Evolutionary conservation across 129 eudicot species (phyloP).

Genomic region (Pittosporum tobira): DNA sequence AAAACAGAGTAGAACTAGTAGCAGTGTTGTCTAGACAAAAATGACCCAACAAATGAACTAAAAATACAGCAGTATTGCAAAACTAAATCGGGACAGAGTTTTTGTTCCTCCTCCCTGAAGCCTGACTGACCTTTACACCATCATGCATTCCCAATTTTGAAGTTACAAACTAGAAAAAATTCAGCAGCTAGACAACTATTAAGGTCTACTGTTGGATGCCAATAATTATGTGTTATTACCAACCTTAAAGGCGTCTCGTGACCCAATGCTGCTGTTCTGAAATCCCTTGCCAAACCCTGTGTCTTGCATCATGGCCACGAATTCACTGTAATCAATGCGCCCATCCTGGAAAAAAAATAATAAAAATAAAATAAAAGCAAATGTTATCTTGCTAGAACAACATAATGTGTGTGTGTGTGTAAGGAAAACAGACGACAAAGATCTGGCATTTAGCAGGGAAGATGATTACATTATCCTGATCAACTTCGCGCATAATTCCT

Average conservation of each 20-base stretch:
- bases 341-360: conserved; percentile 54
- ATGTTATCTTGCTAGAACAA: not conserved
- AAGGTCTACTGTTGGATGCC: not conserved
- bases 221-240: conserved; percentile 18
- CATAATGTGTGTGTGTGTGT: not conserved
- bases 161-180: not conserved
- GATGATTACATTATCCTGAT: conserved; percentile 57
- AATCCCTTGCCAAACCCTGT: conserved; percentile 42
- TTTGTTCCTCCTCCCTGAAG: not conserved
- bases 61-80: not conserved
- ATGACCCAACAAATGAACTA: too few relatives aligned
- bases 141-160: not conserved
- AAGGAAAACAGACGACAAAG: not conserved
- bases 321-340: conserved; percentile 69
- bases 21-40: too few relatives aligned
- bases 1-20: too few relatives aligned
- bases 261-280: conserved; percentile 22
- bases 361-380: not conserved
- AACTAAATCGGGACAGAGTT: not conserved
- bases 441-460: conserved; percentile 5
- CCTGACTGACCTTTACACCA: not conserved
- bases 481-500: conserved; percentile 69
- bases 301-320: conserved; percentile 93
- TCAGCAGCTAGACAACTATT: conserved; percentile 2
- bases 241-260: conserved; percentile 15